Evolutionary conservation across 202 grass and related monocot species (phyloP).

Genomic region (Hordeum pubiflorum): DNA sequence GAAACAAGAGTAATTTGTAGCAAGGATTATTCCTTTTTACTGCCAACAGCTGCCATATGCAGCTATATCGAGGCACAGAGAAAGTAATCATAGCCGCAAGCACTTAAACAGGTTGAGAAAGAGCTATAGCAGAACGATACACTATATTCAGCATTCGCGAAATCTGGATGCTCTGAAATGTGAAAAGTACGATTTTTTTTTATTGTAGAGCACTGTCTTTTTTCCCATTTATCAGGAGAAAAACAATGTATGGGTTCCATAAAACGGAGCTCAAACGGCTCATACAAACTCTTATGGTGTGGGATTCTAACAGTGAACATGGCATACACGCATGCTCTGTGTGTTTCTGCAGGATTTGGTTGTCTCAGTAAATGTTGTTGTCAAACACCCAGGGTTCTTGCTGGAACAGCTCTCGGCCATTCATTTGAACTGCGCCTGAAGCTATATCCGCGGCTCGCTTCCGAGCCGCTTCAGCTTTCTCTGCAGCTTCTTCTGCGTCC

Average conservation of each 20-base stretch:
- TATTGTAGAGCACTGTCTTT: background rate
- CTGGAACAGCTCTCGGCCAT: conserved; percentile 72
- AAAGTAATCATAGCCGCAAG: no score
- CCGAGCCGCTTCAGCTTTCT: conserved; percentile 51
- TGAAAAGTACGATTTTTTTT: background rate
- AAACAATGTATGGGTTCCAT: background rate
- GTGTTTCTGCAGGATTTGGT: background rate
- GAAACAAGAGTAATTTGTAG: no score
- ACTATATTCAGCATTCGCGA: background rate
- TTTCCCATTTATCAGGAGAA: background rate
- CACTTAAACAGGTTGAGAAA: no score
- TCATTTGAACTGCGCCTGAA: conserved; percentile 63
- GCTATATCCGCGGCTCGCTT: conserved; percentile 64
- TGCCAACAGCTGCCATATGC: no score
- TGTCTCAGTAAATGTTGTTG: conserved; percentile 53
- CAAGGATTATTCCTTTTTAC: no score
- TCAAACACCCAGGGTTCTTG: conserved; percentile 85
- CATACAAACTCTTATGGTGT: background rate
- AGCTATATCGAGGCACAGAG: no score
- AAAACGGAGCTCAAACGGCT: background rate
- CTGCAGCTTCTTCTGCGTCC: conserved; percentile 49
- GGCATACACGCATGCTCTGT: background rate
- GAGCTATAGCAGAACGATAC: no score
- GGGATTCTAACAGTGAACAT: background rate
- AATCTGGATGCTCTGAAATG: background rate